Percentiles rank a stretch among this genome's conserved stretches.
These are phyloP conservation scores for Pelargonium nanum DNA, from an alignment of 345 rosid genomes.

Conservation along the genomic window DNA sequence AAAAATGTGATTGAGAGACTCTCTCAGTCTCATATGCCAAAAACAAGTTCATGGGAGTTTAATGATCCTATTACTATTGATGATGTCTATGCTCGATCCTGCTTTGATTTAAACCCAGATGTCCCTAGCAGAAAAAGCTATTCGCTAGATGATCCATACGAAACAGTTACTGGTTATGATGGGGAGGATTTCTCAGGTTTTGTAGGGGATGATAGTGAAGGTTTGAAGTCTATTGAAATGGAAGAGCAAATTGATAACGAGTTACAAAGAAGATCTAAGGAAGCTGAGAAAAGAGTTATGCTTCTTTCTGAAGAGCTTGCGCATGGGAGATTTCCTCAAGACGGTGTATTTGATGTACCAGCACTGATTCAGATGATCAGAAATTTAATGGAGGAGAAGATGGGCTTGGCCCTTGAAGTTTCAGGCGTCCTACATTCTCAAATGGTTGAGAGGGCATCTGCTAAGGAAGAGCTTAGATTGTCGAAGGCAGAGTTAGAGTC, in stretches of 20 bases:
- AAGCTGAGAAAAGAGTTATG: constrained; percentile 62
- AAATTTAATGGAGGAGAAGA: constrained; percentile 50
- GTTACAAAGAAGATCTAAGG: constrained; percentile 47
- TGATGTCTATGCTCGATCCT: constrained; percentile 58
- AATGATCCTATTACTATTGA: constrained; percentile 65
- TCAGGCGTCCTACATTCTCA: constrained; percentile 49
- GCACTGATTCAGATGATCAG: constrained; percentile 48
- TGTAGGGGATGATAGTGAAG: constrained; percentile 19
- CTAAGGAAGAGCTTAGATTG: constrained; percentile 49
- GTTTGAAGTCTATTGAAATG: constrained; percentile 19
- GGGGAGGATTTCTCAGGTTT: constrained; percentile 27
- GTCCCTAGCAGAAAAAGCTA: constrained; percentile 27
- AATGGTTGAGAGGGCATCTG: constrained; percentile 53
- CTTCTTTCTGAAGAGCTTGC: constrained; percentile 61
- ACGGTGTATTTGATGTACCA: constrained; percentile 49
- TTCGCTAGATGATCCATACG: constrained; percentile 36
- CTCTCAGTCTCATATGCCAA: constrained; percentile 41
- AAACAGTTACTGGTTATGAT: constrained; percentile 20
- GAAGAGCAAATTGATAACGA: constrained; percentile 47
- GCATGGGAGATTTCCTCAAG: constrained; percentile 44
- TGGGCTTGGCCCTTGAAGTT: constrained; percentile 68
- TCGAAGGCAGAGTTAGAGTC: constrained; percentile 50
- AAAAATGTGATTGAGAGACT: constrained; percentile 81
- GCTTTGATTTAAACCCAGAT: constrained; percentile 35
- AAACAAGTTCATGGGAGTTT: constrained; percentile 34